A percentile compares a stretch with the other conserved stretches of the same genome.
phyloP scores from a whole-genome alignment of 176 grass and related monocot species.

The Calamus simplicifolius region DNA sequence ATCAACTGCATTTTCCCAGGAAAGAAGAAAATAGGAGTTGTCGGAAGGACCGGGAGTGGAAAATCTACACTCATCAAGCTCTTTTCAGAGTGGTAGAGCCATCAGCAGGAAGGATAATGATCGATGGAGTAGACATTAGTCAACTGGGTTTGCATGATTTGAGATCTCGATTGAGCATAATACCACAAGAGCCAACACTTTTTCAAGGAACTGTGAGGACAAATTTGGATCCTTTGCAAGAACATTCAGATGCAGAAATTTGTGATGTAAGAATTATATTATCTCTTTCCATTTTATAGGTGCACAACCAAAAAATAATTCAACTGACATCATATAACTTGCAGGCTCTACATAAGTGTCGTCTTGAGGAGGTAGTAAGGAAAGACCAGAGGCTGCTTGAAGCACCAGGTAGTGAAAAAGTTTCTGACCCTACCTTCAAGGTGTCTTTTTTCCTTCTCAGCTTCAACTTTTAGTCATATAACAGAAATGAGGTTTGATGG shows the following conservation, averaged over 20 bases:
- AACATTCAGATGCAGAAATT: conserved; percentile 56
- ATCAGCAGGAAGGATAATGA: conserved; percentile 52
- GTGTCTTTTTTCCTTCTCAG: too few species aligned
- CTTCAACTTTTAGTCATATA: not conserved
- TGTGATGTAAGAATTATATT: conserved; percentile 60
- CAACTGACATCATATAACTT: not conserved
- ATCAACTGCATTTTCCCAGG: conserved; percentile 84
- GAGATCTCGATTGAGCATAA: conserved; percentile 70
- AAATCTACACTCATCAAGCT: conserved; percentile 95
- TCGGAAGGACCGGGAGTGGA: conserved; percentile 81
- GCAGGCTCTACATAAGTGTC: conserved; percentile 63
- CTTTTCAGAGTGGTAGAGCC: conserved; percentile 90
- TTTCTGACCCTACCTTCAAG: too few species aligned
- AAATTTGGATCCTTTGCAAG: conserved; percentile 65
- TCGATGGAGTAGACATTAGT: conserved; percentile 69
- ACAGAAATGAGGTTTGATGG: not conserved
- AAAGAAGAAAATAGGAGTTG: conserved; percentile 83
- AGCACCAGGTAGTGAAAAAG: conserved; percentile 47
- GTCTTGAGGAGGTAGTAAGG: conserved; percentile 51
- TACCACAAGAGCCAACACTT: conserved; percentile 86
- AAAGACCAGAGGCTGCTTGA: conserved; percentile 60
- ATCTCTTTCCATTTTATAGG: not conserved
- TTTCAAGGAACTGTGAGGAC: conserved; percentile 80
- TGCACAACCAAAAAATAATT: not conserved
- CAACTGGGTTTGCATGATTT: conserved; percentile 74